These are phyloP conservation scores for Populus hybrid DNA, from an alignment of 441 rosid genomes.

Conservation along the genomic window DNA sequence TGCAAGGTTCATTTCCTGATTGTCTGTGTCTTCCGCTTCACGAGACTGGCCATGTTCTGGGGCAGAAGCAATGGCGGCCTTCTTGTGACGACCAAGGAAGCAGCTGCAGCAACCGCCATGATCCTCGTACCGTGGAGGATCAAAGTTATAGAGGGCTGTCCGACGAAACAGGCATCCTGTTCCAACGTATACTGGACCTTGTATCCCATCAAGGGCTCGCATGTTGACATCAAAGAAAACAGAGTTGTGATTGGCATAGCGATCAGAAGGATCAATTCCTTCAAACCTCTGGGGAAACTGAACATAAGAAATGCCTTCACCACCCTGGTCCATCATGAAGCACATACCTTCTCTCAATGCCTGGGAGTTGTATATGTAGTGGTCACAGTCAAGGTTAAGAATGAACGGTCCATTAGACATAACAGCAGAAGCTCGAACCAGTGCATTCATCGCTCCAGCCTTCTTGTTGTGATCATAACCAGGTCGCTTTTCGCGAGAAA, in stretches of 20 bases:
- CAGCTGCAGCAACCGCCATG: constrained; percentile 38
- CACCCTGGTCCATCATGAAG: constrained; percentile 69
- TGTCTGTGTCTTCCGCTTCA: constrained; percentile 29
- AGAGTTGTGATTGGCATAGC: constrained; percentile 71
- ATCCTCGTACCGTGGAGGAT: constrained; percentile 43
- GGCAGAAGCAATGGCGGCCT: constrained; percentile 35
- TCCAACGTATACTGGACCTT: constrained; percentile 77
- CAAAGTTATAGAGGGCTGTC: constrained; percentile 62
- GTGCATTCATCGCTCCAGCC: constrained; percentile 82
- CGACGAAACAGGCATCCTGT: constrained; percentile 77
- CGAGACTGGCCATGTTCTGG: constrained; percentile 10
- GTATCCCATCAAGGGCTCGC: constrained; percentile 70
- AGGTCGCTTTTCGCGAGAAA: constrained; percentile 69
- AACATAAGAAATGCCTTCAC: constrained; percentile 53
- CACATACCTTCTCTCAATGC: constrained; percentile 73
- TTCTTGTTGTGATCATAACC: constrained; percentile 82
- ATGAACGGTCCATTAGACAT: constrained; percentile 82
- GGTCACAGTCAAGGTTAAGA: constrained; percentile 72
- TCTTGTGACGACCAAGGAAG: constrained; percentile 45
- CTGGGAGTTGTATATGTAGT: constrained; percentile 59
- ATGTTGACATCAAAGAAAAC: constrained; percentile 71
- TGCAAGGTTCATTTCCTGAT: constrained; percentile 36
- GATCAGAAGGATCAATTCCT: constrained; percentile 72
- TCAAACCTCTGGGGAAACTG: constrained; percentile 81
- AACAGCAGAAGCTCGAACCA: constrained; percentile 68